These are phyloP conservation scores for Hondaea fermentalgiana DNA, from an alignment of 108 stramenopile genomes.

Conservation along the genomic window DNA sequence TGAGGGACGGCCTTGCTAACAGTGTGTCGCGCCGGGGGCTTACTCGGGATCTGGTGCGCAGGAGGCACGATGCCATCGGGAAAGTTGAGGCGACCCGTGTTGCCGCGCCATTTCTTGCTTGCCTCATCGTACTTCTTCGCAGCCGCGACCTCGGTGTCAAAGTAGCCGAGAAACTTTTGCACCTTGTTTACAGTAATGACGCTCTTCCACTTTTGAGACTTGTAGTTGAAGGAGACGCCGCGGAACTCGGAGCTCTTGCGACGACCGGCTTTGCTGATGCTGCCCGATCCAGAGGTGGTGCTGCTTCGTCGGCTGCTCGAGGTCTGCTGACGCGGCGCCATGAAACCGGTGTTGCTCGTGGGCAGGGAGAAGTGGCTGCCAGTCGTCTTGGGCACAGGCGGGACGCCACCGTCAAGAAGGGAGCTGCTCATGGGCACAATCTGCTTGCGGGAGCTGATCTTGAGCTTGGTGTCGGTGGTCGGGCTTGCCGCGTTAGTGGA, in stretches of 20 bases:
- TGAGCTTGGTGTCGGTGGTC: too few relatives aligned
- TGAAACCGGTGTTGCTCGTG: too few relatives aligned
- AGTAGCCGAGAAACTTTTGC: constrained; percentile 15
- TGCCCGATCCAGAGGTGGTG: background rate
- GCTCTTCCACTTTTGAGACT: background rate
- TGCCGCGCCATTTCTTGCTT: background rate
- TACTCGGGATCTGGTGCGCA: background rate
- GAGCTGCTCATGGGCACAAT: too few relatives aligned
- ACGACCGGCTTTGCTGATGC: background rate
- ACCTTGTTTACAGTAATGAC: constrained; percentile 11
- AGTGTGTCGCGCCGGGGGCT: background rate
- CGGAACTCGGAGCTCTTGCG: background rate
- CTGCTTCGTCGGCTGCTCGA: background rate
- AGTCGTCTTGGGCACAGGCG: too few relatives aligned
- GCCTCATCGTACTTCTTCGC: constrained; percentile 6
- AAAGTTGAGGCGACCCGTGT: background rate
- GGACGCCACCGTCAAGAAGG: too few relatives aligned
- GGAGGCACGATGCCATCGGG: background rate
- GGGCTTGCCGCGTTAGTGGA: too few relatives aligned
- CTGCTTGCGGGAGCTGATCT: too few relatives aligned
- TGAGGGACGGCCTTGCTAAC: background rate
- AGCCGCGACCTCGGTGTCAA: background rate
- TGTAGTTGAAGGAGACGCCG: constrained; percentile 16
- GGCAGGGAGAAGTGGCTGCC: too few relatives aligned
- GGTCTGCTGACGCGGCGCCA: background rate